Base-by-base conservation (phyloP, 495 filamentous ascomycete genomes). In the Trichoderma virens region DNA sequence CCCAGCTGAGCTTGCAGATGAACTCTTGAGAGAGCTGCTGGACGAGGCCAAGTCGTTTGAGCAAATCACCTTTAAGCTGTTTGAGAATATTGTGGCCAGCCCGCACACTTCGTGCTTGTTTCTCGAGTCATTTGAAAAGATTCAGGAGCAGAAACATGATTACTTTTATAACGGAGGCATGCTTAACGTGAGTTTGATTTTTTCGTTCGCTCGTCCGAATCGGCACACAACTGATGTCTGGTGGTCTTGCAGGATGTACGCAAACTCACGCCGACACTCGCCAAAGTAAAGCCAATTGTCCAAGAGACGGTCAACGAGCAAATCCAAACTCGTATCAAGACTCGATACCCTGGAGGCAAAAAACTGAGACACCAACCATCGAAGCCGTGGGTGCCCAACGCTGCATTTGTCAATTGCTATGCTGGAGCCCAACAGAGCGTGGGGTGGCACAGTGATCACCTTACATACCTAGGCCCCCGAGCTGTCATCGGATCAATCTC, bases 381-480 rank as follows among this genome's bases (percentile, higher is more conserved):
- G 0, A 68, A 83, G 3, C 75, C 79, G 1, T 97, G 94, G 93
- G 78, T 72, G 32, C 88, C 93, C 8, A 98, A 97, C 68, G 91
- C 91, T 0, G 91, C 92, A 0, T 91, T 97, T 67, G 92, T 96
- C 0, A 98, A 98, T 70, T 93, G 90, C 75, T 98, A 98, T 70
- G 76, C 86, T 65, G 92, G 93, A 0, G 86, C 85, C 0, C 73
- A 81, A 1, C 85, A 98, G 76, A 88, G 79, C 61, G 92, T 98
- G 0, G 93, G 94, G 23, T 98, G 89, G 74, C 94, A 98, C 70
- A 84, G 88, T 14, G 94, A 98, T 68, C 90, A 97, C 65, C 76
- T 96, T 11, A 98, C 94, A 3, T 98, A 97, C 74, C 81, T 98
- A 5, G 94, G 94, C 0, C 94, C 94, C 0, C 84, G 86, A 60